Percentiles rank a stretch among this genome's conserved stretches.
Evolutionary conservation across 1,284 basidiomycete genomes (phyloP).

Genomic region (Anthracocystis walkeri): DNA sequence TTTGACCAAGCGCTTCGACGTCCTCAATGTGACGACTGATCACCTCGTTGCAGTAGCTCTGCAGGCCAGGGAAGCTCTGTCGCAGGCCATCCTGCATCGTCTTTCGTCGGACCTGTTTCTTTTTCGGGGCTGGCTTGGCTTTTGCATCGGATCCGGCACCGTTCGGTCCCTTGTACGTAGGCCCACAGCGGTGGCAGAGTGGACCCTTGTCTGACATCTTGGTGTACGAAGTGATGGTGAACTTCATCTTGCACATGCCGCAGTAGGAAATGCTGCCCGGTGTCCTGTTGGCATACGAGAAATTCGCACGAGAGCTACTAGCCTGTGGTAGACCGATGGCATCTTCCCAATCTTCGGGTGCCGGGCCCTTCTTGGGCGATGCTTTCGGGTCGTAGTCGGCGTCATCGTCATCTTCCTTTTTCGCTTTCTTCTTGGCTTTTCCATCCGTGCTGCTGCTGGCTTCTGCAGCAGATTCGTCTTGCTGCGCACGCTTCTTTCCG

Average conservation of each 20-base stretch:
- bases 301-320: constrained; percentile 73
- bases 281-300: constrained; percentile 62
- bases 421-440: constrained; percentile 69
- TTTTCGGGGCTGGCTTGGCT: constrained; percentile 36
- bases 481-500: constrained; percentile 30
- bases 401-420: constrained; percentile 43
- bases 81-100: constrained; percentile 31
- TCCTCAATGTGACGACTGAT: constrained; percentile 88
- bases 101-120: constrained; percentile 43
- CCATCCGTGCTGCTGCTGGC: constrained; percentile 72
- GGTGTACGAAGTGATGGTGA: constrained; percentile 82
- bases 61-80: constrained; percentile 76
- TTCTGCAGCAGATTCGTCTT: constrained; percentile 58
- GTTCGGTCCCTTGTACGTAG: constrained; percentile 33
- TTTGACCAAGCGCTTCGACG: constrained; percentile 88
- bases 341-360: constrained; percentile 73
- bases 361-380: constrained; percentile 72
- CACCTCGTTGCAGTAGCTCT: constrained; percentile 84
- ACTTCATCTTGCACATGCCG: constrained; percentile 82
- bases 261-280: constrained; percentile 86
- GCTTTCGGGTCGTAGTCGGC: constrained; percentile 72
- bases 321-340: constrained; percentile 57
- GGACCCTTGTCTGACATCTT: constrained; percentile 43
- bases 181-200: constrained; percentile 57
- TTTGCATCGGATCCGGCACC: constrained; percentile 26